A percentile compares a stretch with the other conserved stretches of the same genome.
Conservation (phyloP, 225 moss, liverwort and hornwort species). For the Bryoerythrophyllum caledonicum region DNA sequence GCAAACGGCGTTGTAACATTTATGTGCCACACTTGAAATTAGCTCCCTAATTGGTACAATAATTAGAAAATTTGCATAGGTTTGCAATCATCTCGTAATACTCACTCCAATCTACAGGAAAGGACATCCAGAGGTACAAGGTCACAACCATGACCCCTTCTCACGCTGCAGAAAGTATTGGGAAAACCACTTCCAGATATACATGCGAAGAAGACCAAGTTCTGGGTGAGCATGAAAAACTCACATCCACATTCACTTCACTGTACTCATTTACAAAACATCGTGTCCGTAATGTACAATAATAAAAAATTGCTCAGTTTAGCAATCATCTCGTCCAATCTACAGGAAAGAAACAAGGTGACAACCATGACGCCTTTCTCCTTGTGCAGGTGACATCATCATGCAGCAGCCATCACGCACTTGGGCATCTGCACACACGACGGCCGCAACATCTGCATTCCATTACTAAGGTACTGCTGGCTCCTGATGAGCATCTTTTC, state of each 20-base stretch:
- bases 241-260: too few relatives aligned
- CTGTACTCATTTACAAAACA: too few relatives aligned
- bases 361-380: too few relatives aligned
- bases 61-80: neutral
- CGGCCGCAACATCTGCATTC: constrained; percentile 31
- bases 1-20: neutral
- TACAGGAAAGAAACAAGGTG: too few relatives aligned
- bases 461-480: constrained; percentile 27
- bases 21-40: neutral
- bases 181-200: too few relatives aligned
- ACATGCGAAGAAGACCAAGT: too few relatives aligned
- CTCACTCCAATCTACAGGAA: constrained; percentile 1
- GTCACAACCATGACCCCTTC: constrained; percentile 3
- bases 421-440: constrained; percentile 32
- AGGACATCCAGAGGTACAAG: neutral
- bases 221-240: too few relatives aligned
- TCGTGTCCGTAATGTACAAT: too few relatives aligned
- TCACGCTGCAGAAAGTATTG: neutral
- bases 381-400: neutral
- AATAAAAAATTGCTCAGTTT: too few relatives aligned
- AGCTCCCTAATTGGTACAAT: neutral
- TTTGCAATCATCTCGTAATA: constrained; percentile 8
- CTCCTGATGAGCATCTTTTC: constrained; percentile 27
- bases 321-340: too few relatives aligned
- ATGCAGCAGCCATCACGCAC: constrained; percentile 31